These are phyloP conservation scores for Gracilaria gracilis DNA, from an alignment of 23 red algal species.

Conservation along the genomic window DNA sequence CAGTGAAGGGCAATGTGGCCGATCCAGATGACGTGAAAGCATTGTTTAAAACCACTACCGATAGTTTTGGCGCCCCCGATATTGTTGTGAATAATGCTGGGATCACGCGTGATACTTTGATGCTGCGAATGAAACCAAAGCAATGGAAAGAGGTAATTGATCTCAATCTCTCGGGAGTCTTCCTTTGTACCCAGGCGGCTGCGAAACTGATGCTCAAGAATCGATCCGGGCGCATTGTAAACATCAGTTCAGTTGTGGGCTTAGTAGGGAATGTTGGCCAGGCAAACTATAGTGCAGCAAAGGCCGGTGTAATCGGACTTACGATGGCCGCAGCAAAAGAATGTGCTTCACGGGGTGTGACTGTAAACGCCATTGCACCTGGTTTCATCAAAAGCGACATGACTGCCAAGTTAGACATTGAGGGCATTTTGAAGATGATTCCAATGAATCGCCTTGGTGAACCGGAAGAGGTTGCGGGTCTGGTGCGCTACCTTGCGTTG, in stretches of 20 bases:
- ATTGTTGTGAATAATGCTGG: slow-evolving; percentile 98
- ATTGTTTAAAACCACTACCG: slow-evolving; percentile 78
- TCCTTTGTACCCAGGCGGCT: slow-evolving; percentile 91
- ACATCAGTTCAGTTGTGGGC: slow-evolving; percentile 95
- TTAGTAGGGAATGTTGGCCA: slow-evolving; percentile 96
- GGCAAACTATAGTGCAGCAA: slow-evolving; percentile 96
- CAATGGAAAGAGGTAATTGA: slow-evolving; percentile 98
- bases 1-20: slow-evolving; percentile 84
- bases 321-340: slow-evolving; percentile 90
- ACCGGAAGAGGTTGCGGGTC: slow-evolving; percentile 89
- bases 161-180: slow-evolving; percentile 96
- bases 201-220: slow-evolving; percentile 98
- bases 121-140: slow-evolving; percentile 84
- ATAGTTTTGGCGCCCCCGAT: slow-evolving; percentile 76
- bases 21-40: slow-evolving; percentile 71
- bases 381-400: slow-evolving; percentile 98
- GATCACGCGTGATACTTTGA: slow-evolving; percentile 88
- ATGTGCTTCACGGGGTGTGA: slow-evolving; percentile 88
- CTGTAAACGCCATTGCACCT: slow-evolving; percentile 95
- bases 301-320: slow-evolving; percentile 94
- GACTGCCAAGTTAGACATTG: slow-evolving; percentile 80
- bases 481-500: slow-evolving; percentile 89
- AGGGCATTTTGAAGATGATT: slow-evolving; percentile 84
- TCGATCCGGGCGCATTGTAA: slow-evolving; percentile 91
- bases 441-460: slow-evolving; percentile 92